Conservation (phyloP, 2,329 filamentous ascomycete species). For the Alternaria panax region DNA sequence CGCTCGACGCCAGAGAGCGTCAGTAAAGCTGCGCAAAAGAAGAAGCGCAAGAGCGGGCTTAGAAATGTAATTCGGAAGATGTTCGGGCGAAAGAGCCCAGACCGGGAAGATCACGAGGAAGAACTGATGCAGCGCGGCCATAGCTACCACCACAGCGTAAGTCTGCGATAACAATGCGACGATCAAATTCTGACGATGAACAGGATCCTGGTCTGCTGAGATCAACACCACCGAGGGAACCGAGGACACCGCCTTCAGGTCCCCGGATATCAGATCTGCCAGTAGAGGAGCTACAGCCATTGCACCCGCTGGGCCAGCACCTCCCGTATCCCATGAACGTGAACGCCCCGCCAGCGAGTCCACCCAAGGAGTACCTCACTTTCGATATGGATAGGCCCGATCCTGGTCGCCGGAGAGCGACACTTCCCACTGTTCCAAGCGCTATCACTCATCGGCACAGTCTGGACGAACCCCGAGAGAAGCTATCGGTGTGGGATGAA, state of each 20-base stretch:
- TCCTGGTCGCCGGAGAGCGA: constrained; percentile 43
- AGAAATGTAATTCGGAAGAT: constrained; percentile 49
- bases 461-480: constrained; percentile 35
- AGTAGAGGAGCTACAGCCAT: constrained; percentile 40
- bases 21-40: constrained; percentile 37
- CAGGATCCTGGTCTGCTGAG: constrained; percentile 44
- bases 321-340: constrained; percentile 53
- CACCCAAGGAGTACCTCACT: constrained; percentile 45
- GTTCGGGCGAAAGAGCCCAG: constrained; percentile 45
- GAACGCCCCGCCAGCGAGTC: constrained; percentile 48
- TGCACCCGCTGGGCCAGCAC: constrained; percentile 47
- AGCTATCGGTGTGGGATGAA: constrained; percentile 40
- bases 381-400: constrained; percentile 38
- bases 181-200: constrained; percentile 7
- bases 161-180: constrained; percentile 6
- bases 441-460: constrained; percentile 37
- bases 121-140: constrained; percentile 35
- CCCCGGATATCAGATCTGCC: constrained; percentile 48
- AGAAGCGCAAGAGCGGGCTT: constrained; percentile 48
- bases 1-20: constrained; percentile 40
- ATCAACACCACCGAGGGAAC: constrained; percentile 31
- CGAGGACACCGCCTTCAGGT: constrained; percentile 23
- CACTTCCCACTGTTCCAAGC: constrained; percentile 43
- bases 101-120: constrained; percentile 35
- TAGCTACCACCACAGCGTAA: constrained; percentile 47